Evolutionary conservation across 164 flowering plant species (phyloP), one percentile per base, ranked within the genome.

Genomic region (Dillenia turbinata): DNA sequence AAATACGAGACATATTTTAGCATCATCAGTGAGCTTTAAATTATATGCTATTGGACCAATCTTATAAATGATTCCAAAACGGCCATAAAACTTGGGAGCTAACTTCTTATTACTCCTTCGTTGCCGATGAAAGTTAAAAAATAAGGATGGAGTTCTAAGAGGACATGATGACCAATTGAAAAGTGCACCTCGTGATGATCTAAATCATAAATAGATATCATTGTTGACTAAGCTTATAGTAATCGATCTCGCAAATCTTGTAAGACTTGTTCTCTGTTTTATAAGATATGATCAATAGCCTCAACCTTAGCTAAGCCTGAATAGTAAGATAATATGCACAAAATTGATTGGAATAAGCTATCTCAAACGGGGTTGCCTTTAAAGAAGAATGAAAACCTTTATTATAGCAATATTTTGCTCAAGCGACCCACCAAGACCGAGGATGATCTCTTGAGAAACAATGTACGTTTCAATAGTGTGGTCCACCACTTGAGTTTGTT

Each of bases 321-420:
- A n/a, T 15, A 13, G 44, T 50, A 62, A 26, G 49, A 40, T 1
- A 51, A 12, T 1, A 51, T 16, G 6, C 2, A 9, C 0, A 58
- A 59, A 9, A 59, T 59, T 0, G 49, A 43, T 14, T 12, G 24
- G 1, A 49, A 54, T 53, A 63, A 10, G 54, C 51, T 2, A 24
- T 43, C 22, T 63, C 58, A 44, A 43, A 63, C 0, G 59, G 66
- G 10, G 59, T 44, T 14, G 5, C 6, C 43, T 47, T 54, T 2
- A 52, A 19, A 5, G 66, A 14, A 0, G 58, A n/a, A 46, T 53
- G 49, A 17, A 9, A 12, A n/a, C 43, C 12, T 5, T 57, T 62
- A 10, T 52, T 52, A 47, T 62, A 52, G 9, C 57, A 62, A 19
- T 40, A 54, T 10, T 63, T 58, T 2, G 24, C 66, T 58, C 54